These are phyloP conservation scores for Tricladium varicosporioides DNA, from an alignment of 2,329 filamentous ascomycete genomes.

Conservation along the genomic window DNA sequence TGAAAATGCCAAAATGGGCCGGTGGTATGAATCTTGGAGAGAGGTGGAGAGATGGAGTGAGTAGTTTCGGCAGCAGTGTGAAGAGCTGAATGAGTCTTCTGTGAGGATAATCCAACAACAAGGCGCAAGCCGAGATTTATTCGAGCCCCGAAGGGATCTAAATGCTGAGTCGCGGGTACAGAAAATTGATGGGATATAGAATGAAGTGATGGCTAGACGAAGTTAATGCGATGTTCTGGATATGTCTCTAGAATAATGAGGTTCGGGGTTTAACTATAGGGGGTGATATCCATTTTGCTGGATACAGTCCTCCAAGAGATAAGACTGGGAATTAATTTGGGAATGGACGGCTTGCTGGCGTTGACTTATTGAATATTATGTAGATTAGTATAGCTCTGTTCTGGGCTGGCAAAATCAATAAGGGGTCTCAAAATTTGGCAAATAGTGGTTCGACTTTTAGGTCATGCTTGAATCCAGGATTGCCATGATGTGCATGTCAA, in stretches of 20 bases:
- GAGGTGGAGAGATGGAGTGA: conserved; percentile 28
- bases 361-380: neutral
- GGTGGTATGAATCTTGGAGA: conserved; percentile 27
- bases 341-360: neutral
- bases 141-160: neutral
- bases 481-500: too few relatives aligned
- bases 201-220: neutral
- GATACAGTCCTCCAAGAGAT: neutral
- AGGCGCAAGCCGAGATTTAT: neutral
- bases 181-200: neutral
- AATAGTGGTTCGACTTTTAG: too few relatives aligned
- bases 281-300: neutral
- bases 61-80: conserved; percentile 32
- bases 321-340: neutral
- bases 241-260: neutral
- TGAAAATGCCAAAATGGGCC: conserved; percentile 31
- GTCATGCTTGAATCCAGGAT: too few relatives aligned
- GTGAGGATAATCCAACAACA: neutral
- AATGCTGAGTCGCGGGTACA: neutral
- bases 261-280: neutral
- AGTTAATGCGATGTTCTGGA: neutral
- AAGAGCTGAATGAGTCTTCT: conserved; percentile 16
- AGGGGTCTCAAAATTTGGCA: too few relatives aligned
- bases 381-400: too few relatives aligned
- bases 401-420: too few relatives aligned